These are phyloP conservation scores for Phytophthora rubi DNA, from an alignment of 352 stramenopile genomes.

Conservation along the genomic window DNA sequence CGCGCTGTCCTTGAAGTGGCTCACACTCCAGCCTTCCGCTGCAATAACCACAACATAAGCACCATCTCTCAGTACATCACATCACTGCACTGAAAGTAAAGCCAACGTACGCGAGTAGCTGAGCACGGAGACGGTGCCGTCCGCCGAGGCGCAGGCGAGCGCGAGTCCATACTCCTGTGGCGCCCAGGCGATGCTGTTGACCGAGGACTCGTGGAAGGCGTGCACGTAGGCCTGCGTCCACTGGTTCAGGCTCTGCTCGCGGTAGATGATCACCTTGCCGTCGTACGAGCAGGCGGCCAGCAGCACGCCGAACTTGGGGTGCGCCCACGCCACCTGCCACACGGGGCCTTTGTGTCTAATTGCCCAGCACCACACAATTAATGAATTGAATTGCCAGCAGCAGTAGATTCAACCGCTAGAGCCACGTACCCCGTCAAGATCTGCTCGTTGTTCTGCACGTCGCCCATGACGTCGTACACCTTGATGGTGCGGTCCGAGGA, in stretches of 20 bases:
- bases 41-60: conserved; percentile 14
- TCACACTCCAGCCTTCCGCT: conserved; percentile 91
- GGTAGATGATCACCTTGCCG: conserved; percentile 97
- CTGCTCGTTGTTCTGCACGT: conserved; percentile 92
- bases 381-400: neutral
- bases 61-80: conserved; percentile 1
- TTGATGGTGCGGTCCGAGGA: conserved; percentile 98
- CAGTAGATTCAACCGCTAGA: conserved; percentile 7
- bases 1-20: conserved; percentile 94
- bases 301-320: conserved; percentile 97
- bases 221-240: conserved; percentile 95
- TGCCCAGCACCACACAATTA: conserved; percentile 1
- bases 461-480: conserved; percentile 95
- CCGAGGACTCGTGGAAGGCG: conserved; percentile 86
- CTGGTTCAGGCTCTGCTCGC: conserved; percentile 93
- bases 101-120: conserved; percentile 69
- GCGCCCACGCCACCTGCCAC: conserved; percentile 98
- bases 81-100: neutral
- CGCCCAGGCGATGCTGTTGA: conserved; percentile 97
- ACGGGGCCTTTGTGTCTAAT: conserved; percentile 96
- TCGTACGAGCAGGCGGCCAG: conserved; percentile 98
- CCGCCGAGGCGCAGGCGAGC: conserved; percentile 93
- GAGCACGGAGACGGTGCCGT: conserved; percentile 94
- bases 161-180: conserved; percentile 97
- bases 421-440: conserved; percentile 75